Base-by-base conservation (phyloP, 2,329 filamentous ascomycete species). In the Helicocarpus griseus region DNA sequence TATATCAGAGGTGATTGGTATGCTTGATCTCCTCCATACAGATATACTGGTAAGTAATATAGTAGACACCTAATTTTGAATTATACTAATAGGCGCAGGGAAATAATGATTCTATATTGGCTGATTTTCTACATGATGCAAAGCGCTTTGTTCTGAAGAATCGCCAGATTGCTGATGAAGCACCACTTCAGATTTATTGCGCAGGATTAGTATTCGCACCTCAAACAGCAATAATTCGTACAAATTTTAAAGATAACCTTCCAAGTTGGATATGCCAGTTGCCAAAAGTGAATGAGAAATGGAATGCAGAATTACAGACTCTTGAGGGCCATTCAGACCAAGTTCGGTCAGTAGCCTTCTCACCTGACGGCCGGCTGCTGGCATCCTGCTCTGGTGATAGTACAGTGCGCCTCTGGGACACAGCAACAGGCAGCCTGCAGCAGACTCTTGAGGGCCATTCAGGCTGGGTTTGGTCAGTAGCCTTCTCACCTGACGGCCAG, bases 401-500 rank as follows among this genome's bases (percentile, higher is more conserved):
- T 1, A 60, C 51, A 4, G 36, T 59, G 46, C 45, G 51, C 48
- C 49, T 61, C 13, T 61, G 58, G 58, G 50, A 52, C 5, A 1
- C 28, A 38, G 22, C 9, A 1, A 54, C 54, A 5, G 54, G 57
- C 26, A 28, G 17, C 7, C 5, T 45, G 9, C 17, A 21, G 17
- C 53, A 56, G 40, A 60, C 45, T 17, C 54, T 61, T 17, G 39
- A 56, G 24, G 55, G 59, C 17, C 57, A 62, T 47, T 56, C 40
- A 8, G 31, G 41, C 21, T 44, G 1, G 7, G 54, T 63, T 43
- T 53, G 9, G 4, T 50, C 48, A 31, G 54, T 64, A 24, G 58
- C 53, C 9, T 65, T 65, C 55, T 63, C 60, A 35, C 53, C 50
- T 11, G 55, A 63, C 39, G 51, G 58, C 28, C 52, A 55, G 17